Evolutionary conservation across 2,329 filamentous ascomycete species (phyloP), one percentile per base, ranked within the genome.

Genomic region (Colletotrichum eleusines): DNA sequence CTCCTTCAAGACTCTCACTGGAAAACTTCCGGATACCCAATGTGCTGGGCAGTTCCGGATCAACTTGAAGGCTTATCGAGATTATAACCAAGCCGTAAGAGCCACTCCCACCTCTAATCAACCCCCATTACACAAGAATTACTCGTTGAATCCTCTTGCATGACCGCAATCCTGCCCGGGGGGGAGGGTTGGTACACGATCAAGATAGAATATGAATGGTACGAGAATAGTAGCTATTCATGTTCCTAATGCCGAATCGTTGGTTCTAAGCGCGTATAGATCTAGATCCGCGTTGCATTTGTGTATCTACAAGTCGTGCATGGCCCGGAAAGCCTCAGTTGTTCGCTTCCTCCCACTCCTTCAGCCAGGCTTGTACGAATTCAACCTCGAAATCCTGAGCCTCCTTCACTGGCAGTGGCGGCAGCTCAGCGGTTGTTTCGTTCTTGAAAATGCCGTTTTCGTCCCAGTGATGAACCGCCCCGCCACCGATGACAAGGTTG

Each of bases 381-480:
- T 83, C 80, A 16, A 88, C 81, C 74, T 92, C 84, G 72, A 86
- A 79, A 53, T 80, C 77, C 77, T 94, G 92, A 1, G 88, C 84
- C 20, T 90, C 83, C 2, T 81, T 83, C 4, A 94, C 85, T 2
- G 89, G 81, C 1, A 79, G 75, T 0, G 91, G 91, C 1, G 91
- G 91, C 33, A 93, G 75, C 0, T 81, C 80, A 1, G 83, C 6
- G 2, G 84, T 87, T 0, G 90, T 91, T 79, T 92, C 85, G 70
- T 91, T 91, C 1, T 83, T 79, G 62, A 91, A 89, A 20, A 92
- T 75, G 1, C 90, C 90, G 73, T 92, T 91, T 81, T 92, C 90
- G 74, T 93, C 92, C 91, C 92, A 96, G 78, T 95, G 93, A 78
- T 97, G 94, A 26, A 95, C 92, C 3, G 68, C 68, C 0, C 89